These are phyloP conservation scores for Monosporozyma solicola DNA, from an alignment of 805 yeast species.

Conservation along the genomic window DNA sequence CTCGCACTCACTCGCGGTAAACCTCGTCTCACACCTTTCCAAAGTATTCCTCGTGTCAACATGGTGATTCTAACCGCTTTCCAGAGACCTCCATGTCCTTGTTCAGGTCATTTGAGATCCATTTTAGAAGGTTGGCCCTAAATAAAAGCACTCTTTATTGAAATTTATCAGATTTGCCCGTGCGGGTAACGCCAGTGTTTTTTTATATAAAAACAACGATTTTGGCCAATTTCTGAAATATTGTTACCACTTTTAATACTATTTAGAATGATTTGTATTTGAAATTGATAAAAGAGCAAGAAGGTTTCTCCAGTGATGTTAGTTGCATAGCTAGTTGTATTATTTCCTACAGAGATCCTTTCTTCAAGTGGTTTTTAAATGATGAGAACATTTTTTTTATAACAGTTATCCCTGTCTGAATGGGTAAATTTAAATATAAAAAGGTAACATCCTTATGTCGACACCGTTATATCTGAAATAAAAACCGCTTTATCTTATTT, in stretches of 20 bases:
- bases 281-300: not conserved
- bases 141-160: not conserved
- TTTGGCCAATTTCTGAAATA: not conserved
- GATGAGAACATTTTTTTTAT: slow-evolving; percentile 27
- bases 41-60: not conserved
- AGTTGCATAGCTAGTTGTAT: not conserved
- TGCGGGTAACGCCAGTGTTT: not conserved
- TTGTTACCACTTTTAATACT: too few species aligned
- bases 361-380: slow-evolving; percentile 9
- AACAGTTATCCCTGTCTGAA: slow-evolving; percentile 36
- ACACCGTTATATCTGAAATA: slow-evolving; percentile 8
- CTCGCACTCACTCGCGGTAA: not conserved
- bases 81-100: too few species aligned
- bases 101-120: too few species aligned
- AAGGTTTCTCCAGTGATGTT: not conserved
- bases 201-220: not conserved
- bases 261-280: not conserved
- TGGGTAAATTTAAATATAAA: slow-evolving; percentile 15
- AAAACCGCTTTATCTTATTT: not conserved
- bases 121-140: not conserved
- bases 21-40: not conserved
- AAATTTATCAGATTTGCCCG: not conserved
- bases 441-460: slow-evolving; percentile 28
- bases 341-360: not conserved
- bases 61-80: not conserved